Conservation (phyloP, 805 yeast genomes). For the Candida caryicola region DNA sequence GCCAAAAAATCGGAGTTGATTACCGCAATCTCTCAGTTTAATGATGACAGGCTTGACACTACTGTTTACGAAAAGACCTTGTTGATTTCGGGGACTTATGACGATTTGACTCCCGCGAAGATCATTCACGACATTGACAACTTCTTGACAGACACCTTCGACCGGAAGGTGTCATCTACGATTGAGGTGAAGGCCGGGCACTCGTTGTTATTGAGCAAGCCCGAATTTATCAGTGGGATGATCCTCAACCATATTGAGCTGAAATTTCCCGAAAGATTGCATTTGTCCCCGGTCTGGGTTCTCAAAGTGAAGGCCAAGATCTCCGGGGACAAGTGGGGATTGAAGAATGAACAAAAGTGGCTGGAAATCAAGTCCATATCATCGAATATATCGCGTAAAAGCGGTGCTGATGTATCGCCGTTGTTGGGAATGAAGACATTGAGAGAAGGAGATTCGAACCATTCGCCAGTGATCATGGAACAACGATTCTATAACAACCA, state of each 20-base stretch:
- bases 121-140: conserved; percentile 29
- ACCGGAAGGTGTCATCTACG: conserved; percentile 28
- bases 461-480: conserved; percentile 60
- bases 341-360: conserved; percentile 77
- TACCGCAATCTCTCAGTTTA: conserved; percentile 33
- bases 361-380: conserved; percentile 52
- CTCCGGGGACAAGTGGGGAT: conserved; percentile 74
- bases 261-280: conserved; percentile 45
- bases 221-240: conserved; percentile 61
- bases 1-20: conserved; percentile 45
- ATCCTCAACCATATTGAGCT: conserved; percentile 55
- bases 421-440: conserved; percentile 73
- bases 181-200: conserved; percentile 58
- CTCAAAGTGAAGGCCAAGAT: conserved; percentile 58
- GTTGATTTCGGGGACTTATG: conserved; percentile 59
- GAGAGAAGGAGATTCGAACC: conserved; percentile 58
- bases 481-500: conserved; percentile 27
- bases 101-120: conserved; percentile 50
- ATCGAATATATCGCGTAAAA: conserved; percentile 32
- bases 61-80: conserved; percentile 43
- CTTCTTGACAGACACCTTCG: conserved; percentile 22
- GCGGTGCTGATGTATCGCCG: conserved; percentile 38
- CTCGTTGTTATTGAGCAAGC: conserved; percentile 59
- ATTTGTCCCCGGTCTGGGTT: conserved; percentile 71
- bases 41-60: conserved; percentile 30